These are phyloP conservation scores for Cytospora piceicola DNA, from an alignment of 2,329 filamentous ascomycete genomes.

Conservation along the genomic window DNA sequence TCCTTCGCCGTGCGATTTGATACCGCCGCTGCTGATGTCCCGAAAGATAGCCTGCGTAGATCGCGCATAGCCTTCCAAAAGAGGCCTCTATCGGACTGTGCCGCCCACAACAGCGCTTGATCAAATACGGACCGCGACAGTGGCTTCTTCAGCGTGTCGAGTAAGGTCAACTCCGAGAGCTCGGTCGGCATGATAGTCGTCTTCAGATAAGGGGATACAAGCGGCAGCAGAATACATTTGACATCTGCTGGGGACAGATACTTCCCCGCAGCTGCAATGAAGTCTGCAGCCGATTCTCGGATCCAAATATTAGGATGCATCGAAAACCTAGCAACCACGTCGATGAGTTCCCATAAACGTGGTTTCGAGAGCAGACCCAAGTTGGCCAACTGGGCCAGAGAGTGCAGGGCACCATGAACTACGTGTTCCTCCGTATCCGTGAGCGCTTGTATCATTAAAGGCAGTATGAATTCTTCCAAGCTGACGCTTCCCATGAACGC, in stretches of 20 bases:
- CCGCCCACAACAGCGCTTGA: constrained; percentile 82
- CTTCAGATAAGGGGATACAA: constrained; percentile 82
- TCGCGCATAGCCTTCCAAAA: constrained; percentile 85
- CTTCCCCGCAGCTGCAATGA: constrained; percentile 75
- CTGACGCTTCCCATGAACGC: constrained; percentile 87
- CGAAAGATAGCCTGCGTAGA: constrained; percentile 67
- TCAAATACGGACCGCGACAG: constrained; percentile 81
- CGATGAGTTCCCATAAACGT: constrained; percentile 85
- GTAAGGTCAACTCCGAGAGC: constrained; percentile 72
- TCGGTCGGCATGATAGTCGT: constrained; percentile 62
- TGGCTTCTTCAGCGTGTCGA: constrained; percentile 83
- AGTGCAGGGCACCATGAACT: constrained; percentile 85
- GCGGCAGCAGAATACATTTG: constrained; percentile 79
- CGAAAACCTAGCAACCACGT: constrained; percentile 81
- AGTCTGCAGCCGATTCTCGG: constrained; percentile 83
- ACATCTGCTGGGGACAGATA: constrained; percentile 80
- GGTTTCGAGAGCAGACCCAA: constrained; percentile 84
- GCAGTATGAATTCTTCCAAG: constrained; percentile 92
- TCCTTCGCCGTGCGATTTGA: constrained; percentile 62
- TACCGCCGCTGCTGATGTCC: constrained; percentile 61
- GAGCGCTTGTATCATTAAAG: constrained; percentile 92
- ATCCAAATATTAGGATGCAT: constrained; percentile 97
- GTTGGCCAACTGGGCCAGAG: constrained; percentile 84
- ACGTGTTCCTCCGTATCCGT: constrained; percentile 94
- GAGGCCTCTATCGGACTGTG: constrained; percentile 75